Conservation (phyloP, 441 rosid genomes). For the Gossypium trilobum region DNA sequence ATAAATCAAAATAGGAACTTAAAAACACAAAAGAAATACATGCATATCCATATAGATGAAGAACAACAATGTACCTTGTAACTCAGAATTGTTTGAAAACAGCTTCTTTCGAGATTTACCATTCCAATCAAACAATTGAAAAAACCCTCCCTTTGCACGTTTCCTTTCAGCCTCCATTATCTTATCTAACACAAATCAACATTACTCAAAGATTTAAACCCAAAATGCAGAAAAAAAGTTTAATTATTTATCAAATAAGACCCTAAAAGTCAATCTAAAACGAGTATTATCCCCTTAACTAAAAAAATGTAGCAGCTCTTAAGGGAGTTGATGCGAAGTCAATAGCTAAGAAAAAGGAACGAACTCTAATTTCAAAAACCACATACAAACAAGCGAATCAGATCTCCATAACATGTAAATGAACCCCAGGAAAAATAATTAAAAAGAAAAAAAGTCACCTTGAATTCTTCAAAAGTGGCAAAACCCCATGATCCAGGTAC, state of each 20-base stretch:
- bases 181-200: slow-evolving; percentile 26
- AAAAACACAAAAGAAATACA: slow-evolving; percentile 7
- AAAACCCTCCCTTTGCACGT: slow-evolving; percentile 55
- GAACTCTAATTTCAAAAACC: slow-evolving; percentile 3
- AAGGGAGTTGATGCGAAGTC: too few species aligned
- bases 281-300: not conserved
- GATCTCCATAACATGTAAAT: not conserved
- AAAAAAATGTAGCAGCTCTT: too few species aligned
- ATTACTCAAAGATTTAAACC: not conserved
- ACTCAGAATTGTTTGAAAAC: slow-evolving; percentile 34
- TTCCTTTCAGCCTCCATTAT: slow-evolving; percentile 66
- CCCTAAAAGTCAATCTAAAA: not conserved
- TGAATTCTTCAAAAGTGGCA: slow-evolving; percentile 22
- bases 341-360: slow-evolving; percentile 7
- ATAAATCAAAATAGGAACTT: not conserved
- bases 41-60: not conserved
- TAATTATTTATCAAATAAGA: slow-evolving; percentile 13
- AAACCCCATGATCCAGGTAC: slow-evolving; percentile 13
- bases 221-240: slow-evolving; percentile 4
- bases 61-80: slow-evolving; percentile 29
- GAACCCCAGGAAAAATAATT: too few species aligned
- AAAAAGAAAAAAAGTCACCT: slow-evolving; percentile 17
- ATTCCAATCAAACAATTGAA: slow-evolving; percentile 72
- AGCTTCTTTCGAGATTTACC: slow-evolving; percentile 76
- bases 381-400: too few species aligned